Evolutionary conservation across 306 rosid species (phyloP), one percentile per base, ranked within the genome.

Genomic region (Pyrus pyrifolia): DNA sequence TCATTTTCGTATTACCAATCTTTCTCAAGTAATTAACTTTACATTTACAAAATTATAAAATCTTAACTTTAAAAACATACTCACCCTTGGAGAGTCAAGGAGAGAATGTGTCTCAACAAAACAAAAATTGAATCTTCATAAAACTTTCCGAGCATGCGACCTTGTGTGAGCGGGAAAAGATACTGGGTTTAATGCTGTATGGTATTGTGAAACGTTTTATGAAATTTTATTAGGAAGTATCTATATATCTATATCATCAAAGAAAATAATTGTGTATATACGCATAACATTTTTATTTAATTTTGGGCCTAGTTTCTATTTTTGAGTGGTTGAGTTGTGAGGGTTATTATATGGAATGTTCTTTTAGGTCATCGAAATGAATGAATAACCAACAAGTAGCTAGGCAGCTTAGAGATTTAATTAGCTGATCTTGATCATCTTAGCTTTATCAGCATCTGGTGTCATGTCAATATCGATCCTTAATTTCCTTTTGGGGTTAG

Each of bases 401-500:
- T 23, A 61, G 59, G 59, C 22, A 73, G 68, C 35, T 73, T 25
- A 60, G 27, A 61, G 42, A 61, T 62, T 57, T 57, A 51, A 51
- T 51, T 11, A 21, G 53, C 2, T 42, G 19, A 62, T 62, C 15
- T 3, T 58, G 15, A 58, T 58, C 27, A 22, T 31, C 23, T 53
- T 38, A 72, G 76, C 49, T 57, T 57, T 38, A 73, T 59, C 25
- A 46, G 68, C 77, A 60, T 60, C 25, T 51, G 45, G 58, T 74
- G 78, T 59, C 13, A 25, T 60, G 60, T 74, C 70, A 27, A 29
- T 74, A 6, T 62, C 70, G 30, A 29, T 72, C 46, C 42, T 38
- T 42, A 64, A 31, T 62, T 10, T 31, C 61, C 21, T 3, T 66
- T 66, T 35, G 27, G 6, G 10, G 51, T 27, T 38, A 21, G 29